A percentile compares a stretch with the other conserved stretches of the same genome.
These are phyloP conservation scores for Boeremia exigua DNA, from an alignment of 2,329 filamentous ascomycete species.

Conservation along the genomic window DNA sequence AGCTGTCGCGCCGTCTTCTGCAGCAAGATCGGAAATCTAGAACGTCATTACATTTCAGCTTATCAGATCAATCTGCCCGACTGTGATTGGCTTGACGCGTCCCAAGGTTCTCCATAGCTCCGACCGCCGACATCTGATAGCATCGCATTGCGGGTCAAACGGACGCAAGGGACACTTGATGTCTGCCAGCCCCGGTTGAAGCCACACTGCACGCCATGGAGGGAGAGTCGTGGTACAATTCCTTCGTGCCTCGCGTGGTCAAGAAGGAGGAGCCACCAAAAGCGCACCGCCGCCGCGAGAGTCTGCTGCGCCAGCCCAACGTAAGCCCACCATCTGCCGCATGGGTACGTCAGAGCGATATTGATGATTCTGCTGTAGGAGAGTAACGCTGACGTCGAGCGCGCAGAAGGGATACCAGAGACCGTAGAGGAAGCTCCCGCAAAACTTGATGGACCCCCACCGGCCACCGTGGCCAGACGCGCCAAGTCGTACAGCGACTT, in stretches of 20 bases:
- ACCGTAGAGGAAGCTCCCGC: conserved; percentile 63
- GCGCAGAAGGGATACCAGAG: conserved; percentile 63
- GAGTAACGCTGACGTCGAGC: conserved; percentile 60
- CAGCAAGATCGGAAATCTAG: conserved; percentile 15
- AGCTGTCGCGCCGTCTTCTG: conserved; percentile 15
- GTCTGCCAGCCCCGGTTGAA: conserved; percentile 12
- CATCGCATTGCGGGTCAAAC: conserved; percentile 7
- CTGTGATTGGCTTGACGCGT: background rate
- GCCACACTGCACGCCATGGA: conserved; percentile 62
- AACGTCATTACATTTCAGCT: conserved; percentile 27
- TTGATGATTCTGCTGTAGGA: conserved; percentile 57
- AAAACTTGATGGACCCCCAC: conserved; percentile 65
- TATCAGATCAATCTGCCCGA: conserved; percentile 9
- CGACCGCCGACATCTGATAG: conserved; percentile 14
- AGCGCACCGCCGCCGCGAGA: conserved; percentile 71
- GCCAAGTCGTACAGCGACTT: conserved; percentile 82
- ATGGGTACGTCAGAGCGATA: conserved; percentile 40
- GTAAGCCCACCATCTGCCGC: conserved; percentile 51
- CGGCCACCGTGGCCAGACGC: conserved; percentile 68
- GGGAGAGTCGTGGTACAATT: conserved; percentile 76
- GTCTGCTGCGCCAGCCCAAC: conserved; percentile 64
- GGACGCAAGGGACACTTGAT: conserved; percentile 11
- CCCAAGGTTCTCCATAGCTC: background rate
- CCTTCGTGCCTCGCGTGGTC: conserved; percentile 69
- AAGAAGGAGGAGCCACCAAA: conserved; percentile 52